These are phyloP conservation scores for Atractiella rhizophila DNA, from an alignment of 768 basidiomycete genomes.

Conservation along the genomic window DNA sequence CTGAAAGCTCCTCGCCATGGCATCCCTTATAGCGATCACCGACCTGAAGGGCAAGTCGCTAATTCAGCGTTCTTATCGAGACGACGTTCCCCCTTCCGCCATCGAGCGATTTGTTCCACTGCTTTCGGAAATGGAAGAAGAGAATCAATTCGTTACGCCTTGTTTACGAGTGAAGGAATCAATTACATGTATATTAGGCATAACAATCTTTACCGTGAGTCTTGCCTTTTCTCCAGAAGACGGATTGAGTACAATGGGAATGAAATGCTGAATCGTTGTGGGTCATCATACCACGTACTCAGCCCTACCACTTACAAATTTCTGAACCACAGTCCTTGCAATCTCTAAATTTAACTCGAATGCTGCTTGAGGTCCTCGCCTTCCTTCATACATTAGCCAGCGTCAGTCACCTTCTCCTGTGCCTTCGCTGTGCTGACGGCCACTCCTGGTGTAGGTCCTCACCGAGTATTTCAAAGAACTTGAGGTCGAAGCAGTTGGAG, in stretches of 20 bases:
- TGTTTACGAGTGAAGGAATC: slow-evolving; percentile 81
- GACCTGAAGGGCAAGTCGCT: slow-evolving; percentile 75
- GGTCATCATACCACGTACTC: neutral
- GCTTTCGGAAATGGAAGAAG: slow-evolving; percentile 85
- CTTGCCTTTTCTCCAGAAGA: neutral
- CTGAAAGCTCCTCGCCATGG: too few species aligned
- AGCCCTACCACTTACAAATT: neutral
- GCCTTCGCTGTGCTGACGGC: neutral
- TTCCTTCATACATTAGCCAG: slow-evolving; percentile 73
- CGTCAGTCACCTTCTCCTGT: slow-evolving; percentile 14
- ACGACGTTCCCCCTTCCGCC: slow-evolving; percentile 69
- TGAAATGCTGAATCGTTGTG: neutral
- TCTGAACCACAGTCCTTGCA: slow-evolving; percentile 46
- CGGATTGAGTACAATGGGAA: neutral
- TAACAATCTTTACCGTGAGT: slow-evolving; percentile 82
- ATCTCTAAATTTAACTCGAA: slow-evolving; percentile 88
- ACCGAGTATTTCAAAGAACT: slow-evolving; percentile 99
- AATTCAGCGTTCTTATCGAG: slow-evolving; percentile 27
- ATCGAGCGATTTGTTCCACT: slow-evolving; percentile 86
- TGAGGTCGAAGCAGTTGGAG: slow-evolving; percentile 93
- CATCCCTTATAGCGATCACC: slow-evolving; percentile 65
- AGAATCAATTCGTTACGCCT: slow-evolving; percentile 81
- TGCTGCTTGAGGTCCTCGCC: slow-evolving; percentile 79
- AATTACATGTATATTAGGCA: slow-evolving; percentile 98
- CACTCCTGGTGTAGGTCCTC: slow-evolving; percentile 35